Evolutionary conservation across 345 rosid genomes (phyloP), one percentile per base, ranked within the genome.

Genomic region (Citrus maxima): DNA sequence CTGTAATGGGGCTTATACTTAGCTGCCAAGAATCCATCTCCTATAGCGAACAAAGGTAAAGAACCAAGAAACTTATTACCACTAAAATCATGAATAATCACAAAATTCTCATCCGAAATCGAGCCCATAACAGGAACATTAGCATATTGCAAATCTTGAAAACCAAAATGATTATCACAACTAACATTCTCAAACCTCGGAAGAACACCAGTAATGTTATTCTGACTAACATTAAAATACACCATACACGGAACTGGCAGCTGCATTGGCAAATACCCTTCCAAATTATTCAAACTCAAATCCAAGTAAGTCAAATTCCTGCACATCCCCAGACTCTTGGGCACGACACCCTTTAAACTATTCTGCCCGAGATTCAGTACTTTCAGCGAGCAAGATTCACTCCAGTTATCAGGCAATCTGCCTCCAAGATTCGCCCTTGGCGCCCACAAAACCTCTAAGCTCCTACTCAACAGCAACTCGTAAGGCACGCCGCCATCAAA

Each of bases 371-470:
- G 55, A 72, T 91, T 87, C 61, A 91, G 76, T 13, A 85, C 89
- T 78, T 84, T 85, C 9, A 91, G 85, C 16, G 91, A 81, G 86
- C 94, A 91, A 9, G 84, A 77, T 51, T 73, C 54, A 7, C 80
- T 82, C 88, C 89, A 87, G 19, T 80, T 77, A 60, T 71, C 75
- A 2, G 95, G 89, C 89, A 91, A 82, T 58, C 80, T 70, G 4
- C 92, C 92, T 6, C 77, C 85, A 60, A 91, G 88, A 85, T 91
- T 91, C 1, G 89, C 92, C 63, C 94, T 85, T 1, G 94, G 94
- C n/a, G 91, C 94, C 94, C 92, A 89, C 74, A 91, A 75, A 73
- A 91, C 81, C 90, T 88, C 86, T 74, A 91, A 65, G 54, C 79
- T 81, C 16, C 84, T 80, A 46, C 85, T 86, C 73, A 62, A 68